Conservation (phyloP, 192 early-diverging fungal species). For the Dispira simplex region DNA sequence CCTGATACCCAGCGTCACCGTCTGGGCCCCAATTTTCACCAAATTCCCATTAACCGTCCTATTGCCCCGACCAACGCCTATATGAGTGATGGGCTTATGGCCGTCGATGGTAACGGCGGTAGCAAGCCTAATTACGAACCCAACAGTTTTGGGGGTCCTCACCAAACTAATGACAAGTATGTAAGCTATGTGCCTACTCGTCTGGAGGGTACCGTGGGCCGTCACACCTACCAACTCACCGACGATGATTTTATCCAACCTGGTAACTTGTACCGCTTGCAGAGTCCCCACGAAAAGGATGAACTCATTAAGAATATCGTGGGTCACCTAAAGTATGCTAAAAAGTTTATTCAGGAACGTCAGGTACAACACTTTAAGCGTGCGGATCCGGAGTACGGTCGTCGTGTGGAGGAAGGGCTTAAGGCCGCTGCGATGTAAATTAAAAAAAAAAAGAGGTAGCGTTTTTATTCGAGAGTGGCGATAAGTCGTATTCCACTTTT, state of each 20-base stretch:
- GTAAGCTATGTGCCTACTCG: conserved; percentile 31
- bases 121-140: conserved; percentile 55
- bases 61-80: conserved; percentile 40
- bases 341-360: conserved; percentile 47
- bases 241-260: conserved; percentile 56
- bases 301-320: conserved; percentile 47
- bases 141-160: conserved; percentile 39
- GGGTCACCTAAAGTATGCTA: conserved; percentile 39
- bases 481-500: too few relatives aligned
- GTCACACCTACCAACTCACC: conserved; percentile 33
- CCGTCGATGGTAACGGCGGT: conserved; percentile 42
- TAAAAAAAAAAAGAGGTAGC: too few relatives aligned
- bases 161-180: conserved; percentile 37
- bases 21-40: conserved; percentile 60
- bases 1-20: conserved; percentile 77
- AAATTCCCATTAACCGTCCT: conserved; percentile 72
- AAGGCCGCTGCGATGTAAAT: conserved; percentile 24
- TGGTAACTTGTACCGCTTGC: conserved; percentile 44
- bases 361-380: conserved; percentile 57
- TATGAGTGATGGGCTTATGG: conserved; percentile 60
- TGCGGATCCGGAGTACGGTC: conserved; percentile 57
- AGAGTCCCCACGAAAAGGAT: conserved; percentile 41
- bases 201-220: conserved; percentile 35
- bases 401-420: conserved; percentile 44
- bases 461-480: too few relatives aligned